Conservation (phyloP, 306 rosid species). For the Lathyrus aphaca region DNA sequence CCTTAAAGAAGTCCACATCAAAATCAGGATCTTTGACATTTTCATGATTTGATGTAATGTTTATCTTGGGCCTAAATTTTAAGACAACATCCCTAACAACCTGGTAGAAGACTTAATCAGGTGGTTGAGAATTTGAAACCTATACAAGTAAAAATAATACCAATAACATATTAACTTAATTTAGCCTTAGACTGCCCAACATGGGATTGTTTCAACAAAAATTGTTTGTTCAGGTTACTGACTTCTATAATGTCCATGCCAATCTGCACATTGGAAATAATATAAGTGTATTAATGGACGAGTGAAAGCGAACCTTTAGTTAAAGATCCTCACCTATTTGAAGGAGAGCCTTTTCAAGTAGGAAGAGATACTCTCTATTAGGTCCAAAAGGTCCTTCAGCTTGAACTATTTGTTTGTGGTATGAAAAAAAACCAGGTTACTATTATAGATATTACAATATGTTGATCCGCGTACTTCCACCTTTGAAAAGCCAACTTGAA, state of each 20-base stretch:
- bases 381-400: slow-evolving; percentile 94
- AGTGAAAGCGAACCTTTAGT: not conserved
- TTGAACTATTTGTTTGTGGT: slow-evolving; percentile 64
- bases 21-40: slow-evolving; percentile 91
- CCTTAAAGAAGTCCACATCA: slow-evolving; percentile 86
- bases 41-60: slow-evolving; percentile 84
- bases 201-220: slow-evolving; percentile 94
- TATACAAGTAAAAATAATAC: slow-evolving; percentile 22
- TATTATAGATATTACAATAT: not conserved
- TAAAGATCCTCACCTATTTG: slow-evolving; percentile 57
- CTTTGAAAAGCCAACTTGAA: not conserved
- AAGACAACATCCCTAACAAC: slow-evolving; percentile 99
- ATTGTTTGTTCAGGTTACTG: slow-evolving; percentile 98
- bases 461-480: not conserved
- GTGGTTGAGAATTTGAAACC: slow-evolving; percentile 30
- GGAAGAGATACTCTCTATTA: slow-evolving; percentile 84
- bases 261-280: slow-evolving; percentile 64
- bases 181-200: slow-evolving; percentile 97
- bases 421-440: not conserved
- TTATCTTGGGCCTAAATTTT: slow-evolving; percentile 88
- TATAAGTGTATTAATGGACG: slow-evolving; percentile 10
- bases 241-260: slow-evolving; percentile 99
- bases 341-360: slow-evolving; percentile 76
- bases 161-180: slow-evolving; percentile 50
- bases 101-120: slow-evolving; percentile 57